A percentile compares a stretch with the other conserved stretches of the same genome.
Evolutionary conservation across 805 yeast genomes (phyloP).

Genomic region (Priceomyces castillae): DNA sequence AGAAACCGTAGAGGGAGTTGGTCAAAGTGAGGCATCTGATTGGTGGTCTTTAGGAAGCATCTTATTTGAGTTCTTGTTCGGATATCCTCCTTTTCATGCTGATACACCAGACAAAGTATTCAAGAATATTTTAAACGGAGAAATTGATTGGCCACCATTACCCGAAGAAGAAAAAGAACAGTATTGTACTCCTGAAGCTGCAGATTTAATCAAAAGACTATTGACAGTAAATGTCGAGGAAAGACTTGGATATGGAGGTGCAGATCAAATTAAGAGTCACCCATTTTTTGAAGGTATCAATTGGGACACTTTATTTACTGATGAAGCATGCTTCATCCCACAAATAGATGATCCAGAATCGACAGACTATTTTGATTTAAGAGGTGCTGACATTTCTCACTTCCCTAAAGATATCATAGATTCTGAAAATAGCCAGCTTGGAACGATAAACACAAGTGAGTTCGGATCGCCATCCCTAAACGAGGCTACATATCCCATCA

Average conservation of each 20-base stretch:
- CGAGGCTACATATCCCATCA: not conserved
- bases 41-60: slow-evolving; percentile 99
- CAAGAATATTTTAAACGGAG: slow-evolving; percentile 69
- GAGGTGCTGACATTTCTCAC: slow-evolving; percentile 78
- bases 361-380: slow-evolving; percentile 84
- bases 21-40: slow-evolving; percentile 84
- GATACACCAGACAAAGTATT: slow-evolving; percentile 77
- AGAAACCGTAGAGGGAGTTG: slow-evolving; percentile 82
- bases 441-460: slow-evolving; percentile 15
- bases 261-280: slow-evolving; percentile 75
- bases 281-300: slow-evolving; percentile 69
- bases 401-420: slow-evolving; percentile 52
- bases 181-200: slow-evolving; percentile 63
- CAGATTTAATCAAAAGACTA: slow-evolving; percentile 65
- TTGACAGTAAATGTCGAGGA: slow-evolving; percentile 60
- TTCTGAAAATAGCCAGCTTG: slow-evolving; percentile 28
- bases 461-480: slow-evolving; percentile 17
- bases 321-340: slow-evolving; percentile 84
- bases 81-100: slow-evolving; percentile 94
- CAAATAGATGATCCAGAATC: slow-evolving; percentile 72
- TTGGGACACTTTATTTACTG: slow-evolving; percentile 72
- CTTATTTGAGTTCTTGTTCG: slow-evolving; percentile 85
- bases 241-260: slow-evolving; percentile 78
- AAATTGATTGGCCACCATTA: slow-evolving; percentile 81
- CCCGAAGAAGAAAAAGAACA: slow-evolving; percentile 50